Evolutionary conservation across 139 green algal genomes (phyloP), one percentile per base, ranked within the genome.

Genomic region (Haematococcus lacustris): DNA sequence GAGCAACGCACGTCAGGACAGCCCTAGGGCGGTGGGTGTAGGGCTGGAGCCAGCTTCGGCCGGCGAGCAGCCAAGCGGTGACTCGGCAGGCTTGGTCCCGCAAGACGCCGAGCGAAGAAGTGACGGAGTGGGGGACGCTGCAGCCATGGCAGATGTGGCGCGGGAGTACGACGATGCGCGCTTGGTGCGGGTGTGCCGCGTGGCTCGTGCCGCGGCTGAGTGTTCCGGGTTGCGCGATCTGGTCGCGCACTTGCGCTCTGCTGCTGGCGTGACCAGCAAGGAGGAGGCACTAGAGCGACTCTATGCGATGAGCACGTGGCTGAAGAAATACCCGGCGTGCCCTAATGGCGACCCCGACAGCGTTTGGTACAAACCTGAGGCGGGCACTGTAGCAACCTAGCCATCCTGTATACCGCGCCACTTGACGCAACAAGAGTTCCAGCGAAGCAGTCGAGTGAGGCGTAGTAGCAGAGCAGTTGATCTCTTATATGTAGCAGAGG

Each of bases 171-270:
- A 59, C 3, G n/a, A 53, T 3, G 40, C 40, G 3, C 39, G 66
- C 28, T 40, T 71, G 26, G 26, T 33, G 28, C 66, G 66, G 26
- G 66, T 71, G 26, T 71, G 66, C 66, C 23, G 38, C 3, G 34
- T 71, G 7, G 17, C 39, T 39, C 66, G 66, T 13, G 26, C 23
- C 2, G 66, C 66, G 23, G 66, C 66, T 17, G 39, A 60, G 26
- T 39, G 66, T 25, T 60, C 26, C 25, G 66, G 66, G 3, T 9
- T 71, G 66, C 39, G 33, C 21, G 9, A 4, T 4, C 4, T 64
- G 17, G 23, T 21, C 21, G 21, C 30, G 26, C 4, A 30, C 23
- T 30, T 64, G 53, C 21, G 9, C 21, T 26, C 53, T 32, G 26
- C 17, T 4, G 21, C 17, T 30, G 30, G 53, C 30, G 21, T 30